Evolutionary conservation across 2,329 filamentous ascomycete species (phyloP), one percentile per base, ranked within the genome.

Genomic region (Furcasterigmium sp.): DNA sequence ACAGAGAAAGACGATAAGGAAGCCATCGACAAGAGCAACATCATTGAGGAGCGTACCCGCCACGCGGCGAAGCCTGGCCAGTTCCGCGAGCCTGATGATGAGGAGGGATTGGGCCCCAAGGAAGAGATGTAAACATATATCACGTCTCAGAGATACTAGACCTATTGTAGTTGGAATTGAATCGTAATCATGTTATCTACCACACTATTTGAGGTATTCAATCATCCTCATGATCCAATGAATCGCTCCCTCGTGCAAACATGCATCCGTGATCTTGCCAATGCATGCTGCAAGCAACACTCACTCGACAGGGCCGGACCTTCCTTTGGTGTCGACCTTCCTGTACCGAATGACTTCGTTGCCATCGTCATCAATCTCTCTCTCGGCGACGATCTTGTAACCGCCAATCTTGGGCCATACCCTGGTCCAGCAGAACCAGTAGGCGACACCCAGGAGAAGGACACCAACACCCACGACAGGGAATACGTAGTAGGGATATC

Each of bases 401-500:
- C 71, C 73, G 8, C 72, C 69, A 23, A 77, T 55, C 3, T 60
- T 59, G 0, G 74, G 76, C 46, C 72, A 62, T 3, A 76, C 47
- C 56, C 67, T 71, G 2, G 69, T 72, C 75, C 75, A 79, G 15
- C 72, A 52, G 0, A 57, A 42, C 75, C 76, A 80, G 56, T 80
- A 80, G 2, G 72, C 40, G 0, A 46, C 69, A 2, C 76, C 76
- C 0, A 78, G 56, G 0, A 75, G 39, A 20, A 80, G 53, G 7
- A 80, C 70, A 1, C 65, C 67, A 1, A 77, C 67, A 0, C 74
- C 75, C 1, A 80, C 74, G 1, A 78, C 65, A 0, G 76, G 75
- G 50, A 78, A 78, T 0, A 77, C 61, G 45, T 74, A 80, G 60
- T 78, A 78, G 2, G 74, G 73, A 32, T 78, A 78, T 0, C 71